A percentile compares a stretch with the other conserved stretches of the same genome.
These are phyloP conservation scores for Solanum peruvianum DNA, from an alignment of 257 asterid genomes.

Conservation along the genomic window DNA sequence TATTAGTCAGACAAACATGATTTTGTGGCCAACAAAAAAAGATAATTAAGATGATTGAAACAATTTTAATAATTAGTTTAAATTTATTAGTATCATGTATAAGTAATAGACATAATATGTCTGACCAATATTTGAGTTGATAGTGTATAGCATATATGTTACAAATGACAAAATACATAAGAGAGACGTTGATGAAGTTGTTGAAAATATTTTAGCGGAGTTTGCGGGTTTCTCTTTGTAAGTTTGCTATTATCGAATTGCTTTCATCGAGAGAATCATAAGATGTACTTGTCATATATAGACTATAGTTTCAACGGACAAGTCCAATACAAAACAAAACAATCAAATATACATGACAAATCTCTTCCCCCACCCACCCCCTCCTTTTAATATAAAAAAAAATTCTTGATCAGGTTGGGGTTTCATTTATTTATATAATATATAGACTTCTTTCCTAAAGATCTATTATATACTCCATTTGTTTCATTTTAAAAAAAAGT, in stretches of 20 bases:
- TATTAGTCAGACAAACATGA: neutral
- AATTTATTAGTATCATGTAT: neutral
- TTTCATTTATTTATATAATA: neutral
- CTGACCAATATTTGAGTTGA: neutral
- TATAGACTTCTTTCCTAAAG: neutral
- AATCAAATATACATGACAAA: neutral
- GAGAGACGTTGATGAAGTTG: neutral
- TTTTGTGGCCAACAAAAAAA: neutral
- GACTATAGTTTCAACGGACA: neutral
- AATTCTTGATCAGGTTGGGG: neutral
- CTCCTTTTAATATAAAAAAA: neutral
- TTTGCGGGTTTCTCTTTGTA: neutral
- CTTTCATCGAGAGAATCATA: neutral
- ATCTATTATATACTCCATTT: neutral
- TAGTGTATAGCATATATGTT: neutral
- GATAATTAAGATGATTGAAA: neutral
- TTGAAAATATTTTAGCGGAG: neutral
- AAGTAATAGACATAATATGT: neutral
- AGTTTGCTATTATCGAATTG: conserved; percentile 2
- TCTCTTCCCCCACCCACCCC: neutral
- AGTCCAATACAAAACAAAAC: conserved; percentile 1
- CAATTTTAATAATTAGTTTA: neutral
- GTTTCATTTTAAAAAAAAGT: neutral
- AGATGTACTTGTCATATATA: neutral
- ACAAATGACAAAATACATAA: neutral